A percentile compares a stretch with the other conserved stretches of the same genome.
phyloP scores from a whole-genome alignment of 306 rosid species.

The Arachis stenosperma region DNA sequence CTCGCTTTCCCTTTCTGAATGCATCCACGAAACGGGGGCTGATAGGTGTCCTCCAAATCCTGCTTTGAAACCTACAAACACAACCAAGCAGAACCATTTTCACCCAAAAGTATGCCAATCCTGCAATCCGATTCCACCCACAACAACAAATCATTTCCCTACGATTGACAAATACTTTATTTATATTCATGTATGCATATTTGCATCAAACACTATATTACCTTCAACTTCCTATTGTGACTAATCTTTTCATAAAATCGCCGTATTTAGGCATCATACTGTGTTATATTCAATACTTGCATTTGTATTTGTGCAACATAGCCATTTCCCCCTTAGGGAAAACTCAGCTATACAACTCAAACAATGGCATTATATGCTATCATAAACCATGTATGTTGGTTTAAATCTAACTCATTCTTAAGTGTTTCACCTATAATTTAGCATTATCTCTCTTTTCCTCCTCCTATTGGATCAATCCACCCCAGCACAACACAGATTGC shows the following conservation, averaged over 20 bases:
- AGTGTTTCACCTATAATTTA: background rate
- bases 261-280: too few species aligned
- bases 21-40: slow-evolving; percentile 86
- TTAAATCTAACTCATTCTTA: background rate
- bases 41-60: slow-evolving; percentile 91
- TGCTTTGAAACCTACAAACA: slow-evolving; percentile 69
- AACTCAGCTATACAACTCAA: background rate
- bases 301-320: too few species aligned
- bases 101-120: slow-evolving; percentile 19
- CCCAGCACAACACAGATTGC: background rate
- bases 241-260: too few species aligned
- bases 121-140: background rate
- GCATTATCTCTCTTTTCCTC: background rate
- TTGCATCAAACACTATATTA: too few species aligned
- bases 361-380: background rate
- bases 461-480: background rate
- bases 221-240: too few species aligned
- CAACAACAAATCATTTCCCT: background rate
- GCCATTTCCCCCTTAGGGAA: background rate
- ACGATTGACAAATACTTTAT: too few species aligned
- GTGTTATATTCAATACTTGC: too few species aligned
- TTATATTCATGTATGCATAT: too few species aligned
- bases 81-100: slow-evolving; percentile 6
- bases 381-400: background rate
- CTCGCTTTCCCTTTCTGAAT: slow-evolving; percentile 90